A percentile compares a stretch with the other conserved stretches of the same genome.
Conservation (phyloP, 129 eudicot genomes). For the Artemisia annua region DNA sequence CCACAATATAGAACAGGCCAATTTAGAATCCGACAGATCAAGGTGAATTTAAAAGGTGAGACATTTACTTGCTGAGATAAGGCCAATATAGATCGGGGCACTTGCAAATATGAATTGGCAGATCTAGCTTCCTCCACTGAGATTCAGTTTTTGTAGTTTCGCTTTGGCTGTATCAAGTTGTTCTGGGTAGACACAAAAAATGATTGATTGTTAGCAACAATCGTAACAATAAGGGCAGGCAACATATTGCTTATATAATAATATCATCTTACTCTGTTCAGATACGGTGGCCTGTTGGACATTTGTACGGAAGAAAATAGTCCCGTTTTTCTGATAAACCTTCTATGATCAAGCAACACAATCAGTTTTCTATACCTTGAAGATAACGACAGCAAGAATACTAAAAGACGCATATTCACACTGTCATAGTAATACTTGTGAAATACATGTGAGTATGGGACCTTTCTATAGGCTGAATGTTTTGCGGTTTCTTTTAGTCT, state of each 20-base stretch:
- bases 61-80: too few species aligned
- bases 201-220: conserved; percentile 1
- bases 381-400: neutral
- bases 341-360: conserved; percentile 39
- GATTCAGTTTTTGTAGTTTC: conserved; percentile 46
- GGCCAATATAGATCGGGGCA: too few species aligned
- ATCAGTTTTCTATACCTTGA: neutral
- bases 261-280: conserved; percentile 62
- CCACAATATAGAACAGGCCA: neutral
- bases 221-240: neutral
- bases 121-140: conserved; percentile 24
- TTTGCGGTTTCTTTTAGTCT: conserved; percentile 1
- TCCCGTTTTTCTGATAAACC: conserved; percentile 76
- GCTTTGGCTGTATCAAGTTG: conserved; percentile 56
- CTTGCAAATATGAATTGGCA: too few species aligned
- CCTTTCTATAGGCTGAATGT: neutral
- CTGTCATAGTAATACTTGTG: too few species aligned
- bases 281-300: conserved; percentile 61
- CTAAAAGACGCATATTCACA: neutral
- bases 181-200: conserved; percentile 37
- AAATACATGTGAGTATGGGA: too few species aligned
- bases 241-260: neutral
- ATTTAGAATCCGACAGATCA: neutral
- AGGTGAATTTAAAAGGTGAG: too few species aligned
- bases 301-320: conserved; percentile 67